A percentile compares a stretch with the other conserved stretches of the same genome.
Evolutionary conservation across 768 basidiomycete genomes (phyloP).

Genomic region (Punctularia strigosozonata): DNA sequence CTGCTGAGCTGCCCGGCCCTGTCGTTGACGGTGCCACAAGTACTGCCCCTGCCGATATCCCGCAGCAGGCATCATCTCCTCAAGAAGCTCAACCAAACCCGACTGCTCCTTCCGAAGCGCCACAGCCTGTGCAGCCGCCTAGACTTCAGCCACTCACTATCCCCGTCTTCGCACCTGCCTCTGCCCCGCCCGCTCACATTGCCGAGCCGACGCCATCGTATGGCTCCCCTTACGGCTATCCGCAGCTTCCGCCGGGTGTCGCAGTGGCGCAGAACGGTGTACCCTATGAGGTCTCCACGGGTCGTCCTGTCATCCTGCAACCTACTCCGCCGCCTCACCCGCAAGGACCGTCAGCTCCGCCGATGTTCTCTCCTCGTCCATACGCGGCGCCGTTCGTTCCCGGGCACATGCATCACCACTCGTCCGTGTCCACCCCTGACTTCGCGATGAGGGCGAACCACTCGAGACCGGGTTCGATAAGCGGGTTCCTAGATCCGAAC

Average conservation of each 20-base stretch:
- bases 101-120: neutral
- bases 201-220: conserved; percentile 43
- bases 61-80: neutral
- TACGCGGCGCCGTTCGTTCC: conserved; percentile 42
- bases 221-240: conserved; percentile 56
- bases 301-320: conserved; percentile 66
- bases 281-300: conserved; percentile 75
- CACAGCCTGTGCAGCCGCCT: conserved; percentile 6
- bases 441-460: conserved; percentile 47
- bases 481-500: conserved; percentile 52
- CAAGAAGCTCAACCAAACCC: neutral
- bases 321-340: conserved; percentile 11
- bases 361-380: conserved; percentile 60
- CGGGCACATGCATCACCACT: conserved; percentile 48
- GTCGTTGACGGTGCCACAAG: too few relatives aligned
- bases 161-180: conserved; percentile 10
- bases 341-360: conserved; percentile 29
- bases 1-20: too few relatives aligned
- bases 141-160: neutral
- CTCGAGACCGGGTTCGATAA: conserved; percentile 49
- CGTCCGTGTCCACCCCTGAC: conserved; percentile 38
- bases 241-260: conserved; percentile 53
- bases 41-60: too few relatives aligned
- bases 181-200: conserved; percentile 23
- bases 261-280: conserved; percentile 65